Percentiles rank a stretch among this genome's conserved stretches.
These are phyloP conservation scores for Pythium brachiatum DNA, from an alignment of 352 stramenopile genomes.

Conservation along the genomic window DNA sequence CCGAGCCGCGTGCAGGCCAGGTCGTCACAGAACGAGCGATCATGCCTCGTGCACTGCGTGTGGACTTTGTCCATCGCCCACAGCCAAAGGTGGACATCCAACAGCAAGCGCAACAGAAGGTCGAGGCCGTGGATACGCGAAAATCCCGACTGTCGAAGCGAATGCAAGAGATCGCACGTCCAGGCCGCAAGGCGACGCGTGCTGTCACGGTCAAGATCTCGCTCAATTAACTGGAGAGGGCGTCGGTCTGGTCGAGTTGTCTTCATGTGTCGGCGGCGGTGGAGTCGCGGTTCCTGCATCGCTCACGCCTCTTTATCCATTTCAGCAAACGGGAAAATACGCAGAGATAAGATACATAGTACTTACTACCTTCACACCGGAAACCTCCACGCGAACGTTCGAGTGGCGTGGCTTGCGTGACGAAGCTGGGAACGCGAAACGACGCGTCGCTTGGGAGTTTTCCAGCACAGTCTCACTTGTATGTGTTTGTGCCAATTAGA, in stretches of 20 bases:
- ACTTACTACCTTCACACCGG: neutral
- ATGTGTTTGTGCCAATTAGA: neutral
- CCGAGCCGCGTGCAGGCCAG: constrained; percentile 28
- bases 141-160: constrained; percentile 83
- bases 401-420: neutral
- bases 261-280: neutral
- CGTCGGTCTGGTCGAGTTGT: neutral
- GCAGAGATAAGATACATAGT: constrained; percentile 1
- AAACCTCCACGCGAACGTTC: neutral
- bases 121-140: constrained; percentile 59
- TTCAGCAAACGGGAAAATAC: neutral
- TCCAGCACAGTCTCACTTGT: neutral
- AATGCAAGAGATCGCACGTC: constrained; percentile 84
- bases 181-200: constrained; percentile 75
- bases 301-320: neutral
- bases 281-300: neutral
- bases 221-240: constrained; percentile 50
- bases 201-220: constrained; percentile 78
- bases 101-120: constrained; percentile 54
- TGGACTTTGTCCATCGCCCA: constrained; percentile 83
- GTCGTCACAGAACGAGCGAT: constrained; percentile 61
- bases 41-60: constrained; percentile 68
- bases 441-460: constrained; percentile 16
- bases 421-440: constrained; percentile 11
- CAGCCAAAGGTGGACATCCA: constrained; percentile 79